Conservation (phyloP, 805 yeast species). For the Starmerella vitae region DNA sequence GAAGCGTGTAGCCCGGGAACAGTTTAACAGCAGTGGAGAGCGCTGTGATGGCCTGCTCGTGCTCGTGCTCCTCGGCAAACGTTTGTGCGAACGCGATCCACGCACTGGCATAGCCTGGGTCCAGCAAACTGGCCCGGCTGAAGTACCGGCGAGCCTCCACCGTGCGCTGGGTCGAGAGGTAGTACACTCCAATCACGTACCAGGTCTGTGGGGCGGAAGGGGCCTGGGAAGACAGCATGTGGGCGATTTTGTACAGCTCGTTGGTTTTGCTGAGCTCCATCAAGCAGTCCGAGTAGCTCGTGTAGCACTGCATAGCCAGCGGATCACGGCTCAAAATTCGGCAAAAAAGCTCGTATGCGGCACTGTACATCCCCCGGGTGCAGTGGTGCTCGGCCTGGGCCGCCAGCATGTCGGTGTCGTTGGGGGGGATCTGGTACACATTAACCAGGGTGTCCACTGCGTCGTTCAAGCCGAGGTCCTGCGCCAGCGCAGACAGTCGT, state of each 20-base stretch:
- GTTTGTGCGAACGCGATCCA: conserved; percentile 99
- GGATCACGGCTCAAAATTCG: conserved; percentile 38
- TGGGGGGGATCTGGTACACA: conserved; percentile 52
- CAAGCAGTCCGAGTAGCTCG: conserved; percentile 69
- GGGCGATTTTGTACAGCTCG: conserved; percentile 66
- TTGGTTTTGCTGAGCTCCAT: conserved; percentile 75
- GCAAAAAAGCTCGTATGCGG: conserved; percentile 66
- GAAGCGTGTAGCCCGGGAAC: conserved; percentile 65
- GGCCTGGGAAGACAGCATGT: conserved; percentile 69
- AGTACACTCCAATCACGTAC: conserved; percentile 87
- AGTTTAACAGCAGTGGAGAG: conserved; percentile 89
- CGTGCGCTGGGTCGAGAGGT: conserved; percentile 56
- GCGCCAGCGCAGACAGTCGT: conserved; percentile 53
- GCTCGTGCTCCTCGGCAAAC: conserved; percentile 96
- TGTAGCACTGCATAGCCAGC: conserved; percentile 55
- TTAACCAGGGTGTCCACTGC: conserved; percentile 54
- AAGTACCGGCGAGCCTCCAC: conserved; percentile 77
- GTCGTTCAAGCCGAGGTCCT: conserved; percentile 44
- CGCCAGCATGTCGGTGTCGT: conserved; percentile 52
- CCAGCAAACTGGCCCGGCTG: conserved; percentile 74
- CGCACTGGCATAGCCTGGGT: conserved; percentile 85
- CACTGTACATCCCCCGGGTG: conserved; percentile 64
- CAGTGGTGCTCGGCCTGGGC: conserved; percentile 58
- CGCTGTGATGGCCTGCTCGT: conserved; percentile 95
- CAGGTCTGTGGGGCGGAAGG: conserved; percentile 77